These are phyloP conservation scores for Hemerocallis citrina DNA, from an alignment of 106 monocot species.

Conservation along the genomic window DNA sequence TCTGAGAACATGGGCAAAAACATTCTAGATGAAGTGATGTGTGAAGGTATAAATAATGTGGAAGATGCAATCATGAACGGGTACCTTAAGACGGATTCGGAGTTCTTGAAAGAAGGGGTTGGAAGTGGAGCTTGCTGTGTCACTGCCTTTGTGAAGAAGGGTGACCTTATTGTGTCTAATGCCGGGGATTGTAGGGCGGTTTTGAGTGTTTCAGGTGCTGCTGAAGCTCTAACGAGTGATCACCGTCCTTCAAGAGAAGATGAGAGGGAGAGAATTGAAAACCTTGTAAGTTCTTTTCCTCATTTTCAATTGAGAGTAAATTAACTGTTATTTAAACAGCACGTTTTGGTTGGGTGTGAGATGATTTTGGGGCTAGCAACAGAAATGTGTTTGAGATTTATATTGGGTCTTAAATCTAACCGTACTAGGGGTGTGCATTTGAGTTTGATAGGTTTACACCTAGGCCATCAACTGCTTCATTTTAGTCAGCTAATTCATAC, in stretches of 20 bases:
- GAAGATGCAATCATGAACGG: conserved; percentile 50
- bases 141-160: conserved; percentile 64
- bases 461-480: too few relatives aligned
- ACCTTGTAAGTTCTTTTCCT: conserved; percentile 79
- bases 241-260: conserved; percentile 72
- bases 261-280: conserved; percentile 73
- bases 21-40: conserved; percentile 38
- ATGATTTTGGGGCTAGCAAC: too few relatives aligned
- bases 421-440: too few relatives aligned
- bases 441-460: too few relatives aligned
- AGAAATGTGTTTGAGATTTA: too few relatives aligned
- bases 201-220: conserved; percentile 52
- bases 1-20: conserved; percentile 57
- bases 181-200: conserved; percentile 92
- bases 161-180: conserved; percentile 74
- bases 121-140: conserved; percentile 68
- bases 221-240: conserved; percentile 78
- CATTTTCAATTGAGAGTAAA: too few relatives aligned
- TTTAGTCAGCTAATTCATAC: too few relatives aligned
- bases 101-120: conserved; percentile 45
- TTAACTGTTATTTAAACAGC: too few relatives aligned
- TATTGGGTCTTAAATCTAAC: too few relatives aligned
- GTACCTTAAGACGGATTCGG: conserved; percentile 60
- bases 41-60: conserved; percentile 14
- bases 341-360: too few relatives aligned